Conservation (phyloP, 441 rosid genomes). For the Mallotus repandus region DNA sequence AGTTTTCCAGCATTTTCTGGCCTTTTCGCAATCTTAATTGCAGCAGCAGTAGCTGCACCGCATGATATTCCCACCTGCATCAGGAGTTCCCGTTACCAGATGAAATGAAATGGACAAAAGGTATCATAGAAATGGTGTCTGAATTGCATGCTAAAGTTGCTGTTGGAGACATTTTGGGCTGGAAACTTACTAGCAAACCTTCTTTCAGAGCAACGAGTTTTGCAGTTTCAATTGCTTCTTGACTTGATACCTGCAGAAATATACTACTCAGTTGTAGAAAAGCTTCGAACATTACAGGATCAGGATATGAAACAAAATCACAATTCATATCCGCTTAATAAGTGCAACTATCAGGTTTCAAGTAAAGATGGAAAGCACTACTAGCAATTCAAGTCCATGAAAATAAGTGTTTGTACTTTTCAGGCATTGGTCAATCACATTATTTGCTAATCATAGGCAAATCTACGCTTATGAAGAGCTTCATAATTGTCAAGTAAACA, state of each 20-base stretch:
- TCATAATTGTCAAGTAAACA: neutral
- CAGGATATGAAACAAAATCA: no score
- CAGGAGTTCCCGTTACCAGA: conserved; percentile 1
- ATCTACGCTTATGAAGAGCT: neutral
- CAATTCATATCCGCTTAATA: neutral
- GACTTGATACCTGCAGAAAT: conserved; percentile 54
- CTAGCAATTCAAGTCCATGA: neutral
- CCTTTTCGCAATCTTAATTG: conserved; percentile 72
- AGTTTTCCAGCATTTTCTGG: conserved; percentile 63
- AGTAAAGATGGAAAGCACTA: neutral
- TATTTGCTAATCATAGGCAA: neutral
- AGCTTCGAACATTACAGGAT: no score
- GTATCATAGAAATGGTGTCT: no score
- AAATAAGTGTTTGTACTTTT: neutral
- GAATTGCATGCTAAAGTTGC: neutral
- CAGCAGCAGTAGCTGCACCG: conserved; percentile 86
- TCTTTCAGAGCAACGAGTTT: conserved; percentile 74
- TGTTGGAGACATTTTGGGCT: neutral
- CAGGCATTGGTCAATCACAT: no score
- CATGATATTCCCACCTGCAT: conserved; percentile 89
- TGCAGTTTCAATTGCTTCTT: conserved; percentile 80
- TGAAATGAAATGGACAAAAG: neutral
- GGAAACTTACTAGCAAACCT: conserved; percentile 75
- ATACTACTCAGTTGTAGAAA: neutral
- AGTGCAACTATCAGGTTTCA: neutral